These are phyloP conservation scores for Penicillium macrosclerotiorum DNA, from an alignment of 495 filamentous ascomycete species.

Conservation along the genomic window DNA sequence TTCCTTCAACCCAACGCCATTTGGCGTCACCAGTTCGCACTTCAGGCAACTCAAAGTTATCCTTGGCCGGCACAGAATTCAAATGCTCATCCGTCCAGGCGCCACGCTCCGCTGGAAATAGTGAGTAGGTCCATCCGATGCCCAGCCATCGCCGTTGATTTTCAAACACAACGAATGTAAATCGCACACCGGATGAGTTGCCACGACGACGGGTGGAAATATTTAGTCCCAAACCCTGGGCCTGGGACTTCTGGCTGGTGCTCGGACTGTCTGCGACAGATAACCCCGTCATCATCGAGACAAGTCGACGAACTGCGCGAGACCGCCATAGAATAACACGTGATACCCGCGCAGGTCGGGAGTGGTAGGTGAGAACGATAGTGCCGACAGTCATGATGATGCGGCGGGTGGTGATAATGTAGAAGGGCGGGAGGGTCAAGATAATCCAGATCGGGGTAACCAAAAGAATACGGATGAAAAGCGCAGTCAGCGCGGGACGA, in stretches of 20 bases:
- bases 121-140: conserved; percentile 87
- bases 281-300: conserved; percentile 73
- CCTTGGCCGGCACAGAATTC: conserved; percentile 71
- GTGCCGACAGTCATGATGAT: conserved; percentile 79
- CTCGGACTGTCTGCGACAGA: conserved; percentile 52
- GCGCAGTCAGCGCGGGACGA: conserved; percentile 79
- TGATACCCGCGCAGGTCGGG: conserved; percentile 77
- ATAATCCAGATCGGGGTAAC: conserved; percentile 85
- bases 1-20: conserved; percentile 86
- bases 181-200: conserved; percentile 74
- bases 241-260: conserved; percentile 27
- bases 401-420: conserved; percentile 83
- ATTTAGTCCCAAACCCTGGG: conserved; percentile 42
- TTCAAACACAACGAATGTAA: conserved; percentile 94
- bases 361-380: conserved; percentile 84
- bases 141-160: conserved; percentile 96
- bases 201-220: conserved; percentile 52
- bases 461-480: conserved; percentile 86
- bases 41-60: conserved; percentile 82
- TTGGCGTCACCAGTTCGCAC: conserved; percentile 75
- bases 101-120: conserved; percentile 83
- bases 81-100: conserved; percentile 97
- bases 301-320: conserved; percentile 61
- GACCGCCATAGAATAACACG: conserved; percentile 92
- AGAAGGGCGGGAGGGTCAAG: conserved; percentile 75